Evolutionary conservation across 345 rosid genomes (phyloP).

Genomic region (Camelina laxa): DNA sequence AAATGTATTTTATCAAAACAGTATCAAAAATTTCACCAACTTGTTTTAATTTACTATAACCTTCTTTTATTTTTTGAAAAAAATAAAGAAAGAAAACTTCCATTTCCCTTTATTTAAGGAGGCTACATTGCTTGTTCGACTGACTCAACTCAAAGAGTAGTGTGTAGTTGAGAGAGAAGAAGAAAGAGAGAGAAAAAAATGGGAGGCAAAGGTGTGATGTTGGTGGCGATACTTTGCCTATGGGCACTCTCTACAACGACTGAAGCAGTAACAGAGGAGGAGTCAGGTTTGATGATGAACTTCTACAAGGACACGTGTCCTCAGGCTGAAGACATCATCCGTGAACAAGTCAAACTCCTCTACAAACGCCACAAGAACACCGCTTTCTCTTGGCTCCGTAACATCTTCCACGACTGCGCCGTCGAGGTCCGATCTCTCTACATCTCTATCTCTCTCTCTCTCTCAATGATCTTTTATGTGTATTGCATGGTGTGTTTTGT

Average conservation of each 20-base stretch:
- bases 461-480: background rate
- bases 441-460: background rate
- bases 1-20: background rate
- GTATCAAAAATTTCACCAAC: constrained; percentile 30
- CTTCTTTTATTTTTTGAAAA: background rate
- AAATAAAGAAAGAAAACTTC: constrained; percentile 5
- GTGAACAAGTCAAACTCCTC: constrained; percentile 85
- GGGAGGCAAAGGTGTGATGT: constrained; percentile 55
- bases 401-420: constrained; percentile 99
- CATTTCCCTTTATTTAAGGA: constrained; percentile 37
- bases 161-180: constrained; percentile 18
- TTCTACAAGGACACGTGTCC: constrained; percentile 92
- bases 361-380: constrained; percentile 99
- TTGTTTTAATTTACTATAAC: constrained; percentile 27
- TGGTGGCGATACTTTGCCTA: constrained; percentile 49
- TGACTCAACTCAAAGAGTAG: constrained; percentile 40
- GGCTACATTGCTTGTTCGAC: constrained; percentile 30
- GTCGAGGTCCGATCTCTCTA: constrained; percentile 60
- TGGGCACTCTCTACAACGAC: constrained; percentile 58
- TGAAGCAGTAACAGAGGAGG: constrained; percentile 51
- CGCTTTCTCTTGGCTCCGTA: constrained; percentile 99
- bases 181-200: constrained; percentile 38
- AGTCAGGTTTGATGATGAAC: constrained; percentile 76
- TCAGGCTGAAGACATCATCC: constrained; percentile 92
- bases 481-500: constrained; percentile 2